These are phyloP conservation scores for Saprolegnia diclina DNA, from an alignment of 352 stramenopile species.

Conservation along the genomic window DNA sequence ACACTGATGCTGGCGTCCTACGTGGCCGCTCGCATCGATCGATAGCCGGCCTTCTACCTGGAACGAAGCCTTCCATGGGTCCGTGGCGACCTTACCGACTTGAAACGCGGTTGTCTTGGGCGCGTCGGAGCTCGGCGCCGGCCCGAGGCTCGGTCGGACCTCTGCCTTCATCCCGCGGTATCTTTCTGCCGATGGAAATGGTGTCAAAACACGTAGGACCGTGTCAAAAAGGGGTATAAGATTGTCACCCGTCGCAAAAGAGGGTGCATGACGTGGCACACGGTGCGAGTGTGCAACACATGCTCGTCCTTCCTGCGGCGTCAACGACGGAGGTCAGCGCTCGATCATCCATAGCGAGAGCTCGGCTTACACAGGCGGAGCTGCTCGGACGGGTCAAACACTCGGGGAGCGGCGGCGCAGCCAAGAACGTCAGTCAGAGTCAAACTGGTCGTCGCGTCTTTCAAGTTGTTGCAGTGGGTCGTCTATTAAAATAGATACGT, in stretches of 20 bases:
- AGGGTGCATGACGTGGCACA: background rate
- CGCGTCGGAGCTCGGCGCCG: background rate
- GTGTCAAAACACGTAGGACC: background rate
- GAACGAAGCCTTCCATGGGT: conserved; percentile 6
- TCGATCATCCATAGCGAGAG: too few species aligned
- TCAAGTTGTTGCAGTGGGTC: too few species aligned
- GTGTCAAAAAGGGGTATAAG: background rate
- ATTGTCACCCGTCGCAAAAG: background rate
- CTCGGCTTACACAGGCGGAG: too few species aligned
- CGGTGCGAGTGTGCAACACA: too few species aligned
- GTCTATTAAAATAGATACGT: too few species aligned
- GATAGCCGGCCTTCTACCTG: background rate
- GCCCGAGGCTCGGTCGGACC: background rate
- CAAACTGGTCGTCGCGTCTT: too few species aligned
- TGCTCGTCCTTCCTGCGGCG: too few species aligned
- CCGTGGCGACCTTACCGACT: conserved; percentile 38
- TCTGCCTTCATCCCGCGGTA: conserved; percentile 12
- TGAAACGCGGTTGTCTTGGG: conserved; percentile 35
- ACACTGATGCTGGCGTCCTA: conserved; percentile 11
- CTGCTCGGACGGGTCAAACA: too few species aligned
- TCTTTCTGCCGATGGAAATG: background rate
- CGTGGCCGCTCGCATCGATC: background rate
- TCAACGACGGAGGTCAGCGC: too few species aligned
- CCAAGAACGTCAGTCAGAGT: too few species aligned
- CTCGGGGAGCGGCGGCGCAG: too few species aligned